A percentile compares a stretch with the other conserved stretches of the same genome.
Conservation (phyloP, 225 moss, liverwort and hornwort species). For the Straminergon stramineum region DNA sequence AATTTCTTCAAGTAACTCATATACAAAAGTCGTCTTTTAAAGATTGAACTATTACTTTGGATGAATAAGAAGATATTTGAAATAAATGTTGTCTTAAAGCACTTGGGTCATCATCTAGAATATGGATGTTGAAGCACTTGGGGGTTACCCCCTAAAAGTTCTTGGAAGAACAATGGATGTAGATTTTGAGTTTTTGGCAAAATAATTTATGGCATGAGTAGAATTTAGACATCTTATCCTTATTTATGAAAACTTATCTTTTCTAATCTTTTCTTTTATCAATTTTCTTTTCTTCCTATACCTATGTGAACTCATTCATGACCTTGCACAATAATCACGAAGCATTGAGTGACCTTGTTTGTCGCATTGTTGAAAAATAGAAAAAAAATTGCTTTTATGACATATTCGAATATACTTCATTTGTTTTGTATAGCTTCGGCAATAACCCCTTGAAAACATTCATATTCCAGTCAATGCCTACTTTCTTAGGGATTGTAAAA, state of each 20-base stretch:
- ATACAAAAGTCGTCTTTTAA: neutral
- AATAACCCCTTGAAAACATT: neutral
- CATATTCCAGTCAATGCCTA: fast-evolving
- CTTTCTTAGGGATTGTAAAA: neutral
- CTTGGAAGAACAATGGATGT: fast-evolving
- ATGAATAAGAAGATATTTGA: neutral
- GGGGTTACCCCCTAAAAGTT: neutral
- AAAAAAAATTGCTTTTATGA: neutral
- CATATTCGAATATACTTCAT: neutral
- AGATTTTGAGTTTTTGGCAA: neutral
- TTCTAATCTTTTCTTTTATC: no score
- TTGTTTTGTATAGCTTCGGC: fast-evolving
- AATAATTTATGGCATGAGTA: neutral
- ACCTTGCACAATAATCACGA: neutral
- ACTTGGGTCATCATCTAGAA: neutral
- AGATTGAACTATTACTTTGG: neutral
- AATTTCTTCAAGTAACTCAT: neutral
- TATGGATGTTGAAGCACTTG: neutral
- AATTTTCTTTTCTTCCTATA: neutral
- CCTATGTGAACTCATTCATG: neutral
- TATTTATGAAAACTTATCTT: no score
- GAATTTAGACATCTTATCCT: fast-evolving
- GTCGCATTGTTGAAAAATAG: neutral
- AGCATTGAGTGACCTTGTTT: neutral
- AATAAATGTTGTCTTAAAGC: neutral